A percentile compares a stretch with the other conserved stretches of the same genome.
Conservation (phyloP, 2,329 filamentous ascomycete genomes). For the Fusarium sublunatum region DNA sequence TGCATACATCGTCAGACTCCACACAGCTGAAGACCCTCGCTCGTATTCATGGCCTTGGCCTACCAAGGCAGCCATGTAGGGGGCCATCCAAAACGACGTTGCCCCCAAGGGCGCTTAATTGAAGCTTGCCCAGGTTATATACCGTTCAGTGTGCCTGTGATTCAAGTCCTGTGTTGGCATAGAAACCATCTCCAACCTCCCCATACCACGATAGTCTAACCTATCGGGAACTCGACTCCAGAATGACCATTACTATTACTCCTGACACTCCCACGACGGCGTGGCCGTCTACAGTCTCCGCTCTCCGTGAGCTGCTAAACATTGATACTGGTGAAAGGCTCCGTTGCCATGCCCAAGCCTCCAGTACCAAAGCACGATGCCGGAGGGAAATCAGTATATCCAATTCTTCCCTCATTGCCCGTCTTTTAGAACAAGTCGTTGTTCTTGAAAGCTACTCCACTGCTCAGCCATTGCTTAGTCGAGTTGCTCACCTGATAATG, state of each 20-base stretch:
- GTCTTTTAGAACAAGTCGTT: conserved; percentile 24
- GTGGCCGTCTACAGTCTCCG: conserved; percentile 23
- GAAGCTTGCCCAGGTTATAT: conserved; percentile 29
- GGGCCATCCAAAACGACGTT: conserved; percentile 19
- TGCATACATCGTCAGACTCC: conserved; percentile 14
- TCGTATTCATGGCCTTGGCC: conserved; percentile 20
- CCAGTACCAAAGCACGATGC: conserved; percentile 5
- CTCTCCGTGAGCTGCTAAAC: conserved; percentile 18
- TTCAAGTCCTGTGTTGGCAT: conserved; percentile 22
- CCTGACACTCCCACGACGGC: background rate
- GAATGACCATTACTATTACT: conserved; percentile 14
- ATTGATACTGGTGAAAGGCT: conserved; percentile 7
- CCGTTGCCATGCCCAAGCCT: conserved; percentile 25
- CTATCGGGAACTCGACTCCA: background rate
- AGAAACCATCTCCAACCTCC: conserved; percentile 25
- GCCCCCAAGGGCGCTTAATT: conserved; percentile 25
- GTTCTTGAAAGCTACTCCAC: conserved; percentile 20
- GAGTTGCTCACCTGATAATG: conserved; percentile 35
- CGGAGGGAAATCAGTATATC: background rate
- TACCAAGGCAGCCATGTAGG: conserved; percentile 5
- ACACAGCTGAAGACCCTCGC: conserved; percentile 27
- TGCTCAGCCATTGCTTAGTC: conserved; percentile 22
- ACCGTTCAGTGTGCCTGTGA: background rate
- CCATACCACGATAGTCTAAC: background rate
- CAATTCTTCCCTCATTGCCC: conserved; percentile 8